Evolutionary conservation across 2,329 filamentous ascomycete genomes (phyloP).

Genomic region (Aureobasidium sp.): DNA sequence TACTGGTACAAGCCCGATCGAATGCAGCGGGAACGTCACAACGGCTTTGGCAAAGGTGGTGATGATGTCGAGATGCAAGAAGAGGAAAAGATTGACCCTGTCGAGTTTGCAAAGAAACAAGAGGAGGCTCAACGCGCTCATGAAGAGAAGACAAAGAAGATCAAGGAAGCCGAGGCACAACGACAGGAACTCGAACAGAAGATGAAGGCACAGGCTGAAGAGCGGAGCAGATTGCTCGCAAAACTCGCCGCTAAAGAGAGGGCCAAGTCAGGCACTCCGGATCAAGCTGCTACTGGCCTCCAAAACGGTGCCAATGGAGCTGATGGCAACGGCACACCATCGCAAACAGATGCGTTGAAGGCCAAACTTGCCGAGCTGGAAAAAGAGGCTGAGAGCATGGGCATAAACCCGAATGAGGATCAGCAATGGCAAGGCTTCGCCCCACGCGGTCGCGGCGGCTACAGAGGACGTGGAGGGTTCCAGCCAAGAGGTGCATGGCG

Average conservation of each 20-base stretch:
- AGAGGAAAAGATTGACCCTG: constrained; percentile 58
- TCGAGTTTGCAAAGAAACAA: constrained; percentile 62
- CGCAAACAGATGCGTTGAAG: constrained; percentile 58
- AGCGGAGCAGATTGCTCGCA: constrained; percentile 56
- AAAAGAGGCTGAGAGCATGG: constrained; percentile 62
- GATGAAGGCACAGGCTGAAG: constrained; percentile 56
- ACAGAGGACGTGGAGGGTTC: constrained; percentile 36
- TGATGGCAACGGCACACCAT: constrained; percentile 28
- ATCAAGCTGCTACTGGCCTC: constrained; percentile 23
- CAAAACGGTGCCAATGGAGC: constrained; percentile 22
- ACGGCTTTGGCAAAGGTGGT: constrained; percentile 16
- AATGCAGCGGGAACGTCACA: constrained; percentile 18
- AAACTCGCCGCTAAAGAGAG: constrained; percentile 41
- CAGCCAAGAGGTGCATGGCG: constrained; percentile 37
- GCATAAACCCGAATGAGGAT: constrained; percentile 54
- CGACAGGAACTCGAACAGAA: constrained; percentile 59
- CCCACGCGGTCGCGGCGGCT: constrained; percentile 38
- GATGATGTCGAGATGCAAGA: constrained; percentile 25
- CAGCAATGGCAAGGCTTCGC: constrained; percentile 28
- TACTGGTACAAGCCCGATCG: constrained; percentile 60
- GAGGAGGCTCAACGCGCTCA: constrained; percentile 64
- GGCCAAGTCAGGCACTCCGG: constrained; percentile 23
- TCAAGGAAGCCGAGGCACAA: constrained; percentile 55
- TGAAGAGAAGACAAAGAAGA: constrained; percentile 58
- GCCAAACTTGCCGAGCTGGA: constrained; percentile 67